Base-by-base conservation (phyloP, 345 rosid genomes). In the Viola odorata region DNA sequence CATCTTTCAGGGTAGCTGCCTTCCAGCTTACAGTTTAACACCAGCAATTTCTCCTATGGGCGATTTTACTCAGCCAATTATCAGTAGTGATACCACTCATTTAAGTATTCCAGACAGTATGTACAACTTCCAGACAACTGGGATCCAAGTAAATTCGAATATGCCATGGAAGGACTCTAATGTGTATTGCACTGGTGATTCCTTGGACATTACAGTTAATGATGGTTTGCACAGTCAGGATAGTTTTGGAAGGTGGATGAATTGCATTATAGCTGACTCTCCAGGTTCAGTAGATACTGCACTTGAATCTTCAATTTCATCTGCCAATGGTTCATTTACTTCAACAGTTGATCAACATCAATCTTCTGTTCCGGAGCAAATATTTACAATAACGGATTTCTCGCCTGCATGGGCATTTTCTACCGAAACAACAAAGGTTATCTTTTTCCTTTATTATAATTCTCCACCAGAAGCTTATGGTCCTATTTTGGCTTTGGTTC, bases 181-280 rank as follows among this genome's bases (percentile, higher is more conserved):
- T 54, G 54, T 65, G 37, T 61, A 61, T 16, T 73, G 69, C 17
- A 50, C 63, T 61, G 72, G 74, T 76, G 82, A 78, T 64, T 56
- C 84, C 5, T 47, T 71, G 70, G 82, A 79, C 69, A 65, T 65
- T 73, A 69, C 75, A 72, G 75, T 65, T 17, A 64, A 80, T 72
- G 82, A 72, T 47, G 82, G 85, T 76, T 71, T 83, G 65, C 85
- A 81, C 68, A 88, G 81, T 73, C 91, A 85, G 73, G 99, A 84
- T 68, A 94, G 89, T 80, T 85, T 88, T 73, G 89, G 96, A 64
- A 80, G 69, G 74, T 94, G 97, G 99, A 80, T 90, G 71, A 74
- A 80, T 75, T 71, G 55, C 50, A 63, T 86, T 52, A 71, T 85
- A 55, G 64, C 79, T 5, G 83, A 82, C 60, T 72, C 95, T 56